Evolutionary conservation across 2,329 filamentous ascomycete genomes (phyloP).

Genomic region (Epichloe brachyelytri): DNA sequence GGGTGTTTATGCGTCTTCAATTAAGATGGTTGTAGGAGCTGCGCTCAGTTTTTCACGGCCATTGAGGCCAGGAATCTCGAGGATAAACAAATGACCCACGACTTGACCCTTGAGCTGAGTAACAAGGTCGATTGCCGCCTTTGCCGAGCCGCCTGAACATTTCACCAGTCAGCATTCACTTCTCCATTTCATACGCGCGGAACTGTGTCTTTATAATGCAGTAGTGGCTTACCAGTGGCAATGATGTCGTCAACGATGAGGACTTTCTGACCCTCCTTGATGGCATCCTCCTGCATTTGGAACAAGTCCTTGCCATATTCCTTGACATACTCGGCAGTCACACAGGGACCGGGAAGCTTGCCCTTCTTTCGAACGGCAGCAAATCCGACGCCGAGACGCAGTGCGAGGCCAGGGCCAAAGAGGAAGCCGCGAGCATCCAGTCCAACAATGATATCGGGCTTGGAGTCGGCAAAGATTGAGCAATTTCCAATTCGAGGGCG

Average conservation of each 20-base stretch:
- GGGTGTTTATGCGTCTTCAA: conserved; percentile 38
- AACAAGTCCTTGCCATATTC: conserved; percentile 94
- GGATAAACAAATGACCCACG: conserved; percentile 84
- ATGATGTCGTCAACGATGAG: conserved; percentile 96
- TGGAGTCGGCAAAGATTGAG: conserved; percentile 43
- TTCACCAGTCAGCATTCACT: neutral
- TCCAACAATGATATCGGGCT: conserved; percentile 83
- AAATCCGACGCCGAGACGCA: conserved; percentile 72
- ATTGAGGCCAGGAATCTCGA: conserved; percentile 88
- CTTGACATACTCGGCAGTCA: conserved; percentile 80
- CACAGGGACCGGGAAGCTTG: conserved; percentile 83
- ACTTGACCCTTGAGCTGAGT: conserved; percentile 75
- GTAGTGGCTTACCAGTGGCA: conserved; percentile 64
- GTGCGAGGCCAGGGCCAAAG: conserved; percentile 79
- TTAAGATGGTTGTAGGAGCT: conserved; percentile 65
- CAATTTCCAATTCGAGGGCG: conserved; percentile 74
- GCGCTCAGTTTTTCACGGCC: conserved; percentile 80
- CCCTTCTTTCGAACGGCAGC: conserved; percentile 91
- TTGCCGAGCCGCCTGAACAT: conserved; percentile 68
- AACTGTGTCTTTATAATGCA: neutral
- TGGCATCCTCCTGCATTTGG: conserved; percentile 82
- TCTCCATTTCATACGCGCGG: neutral
- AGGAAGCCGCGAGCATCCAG: conserved; percentile 91
- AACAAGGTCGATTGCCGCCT: conserved; percentile 76
- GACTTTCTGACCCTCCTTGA: conserved; percentile 78